Evolutionary conservation across 176 grass and related monocot species (phyloP), one percentile per base, ranked within the genome.

Genomic region (Pontederia paniculata): DNA sequence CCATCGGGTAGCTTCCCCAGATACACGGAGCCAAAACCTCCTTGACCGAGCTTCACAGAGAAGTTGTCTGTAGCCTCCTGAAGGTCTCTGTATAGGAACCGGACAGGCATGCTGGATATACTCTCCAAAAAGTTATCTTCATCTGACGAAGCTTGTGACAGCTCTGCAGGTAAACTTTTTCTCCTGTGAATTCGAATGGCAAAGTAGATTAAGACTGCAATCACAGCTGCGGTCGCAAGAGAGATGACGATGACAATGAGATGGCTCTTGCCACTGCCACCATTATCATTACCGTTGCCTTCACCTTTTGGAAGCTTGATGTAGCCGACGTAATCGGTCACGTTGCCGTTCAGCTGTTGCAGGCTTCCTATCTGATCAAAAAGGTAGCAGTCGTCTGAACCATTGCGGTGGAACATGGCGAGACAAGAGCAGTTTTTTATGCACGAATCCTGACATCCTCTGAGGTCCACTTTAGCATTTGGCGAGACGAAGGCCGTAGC

Each of bases 11-110:
- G 83, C 4, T 64, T 79, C 22, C 93, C 93, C 9, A 88, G 77
- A 59, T 98, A 98, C 17, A 98, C 93, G 9, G 93, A 91, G 46
- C 93, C 93, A 54, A 98, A 98, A 6, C 93, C 93, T 56, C 86
- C 93, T 52, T 91, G 76, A n/a, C 93, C 93, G 23, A 98, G 83
- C 55, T 98, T 98, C 48, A 76, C 21, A 12, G 66, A 81, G 78
- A 98, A 98, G 51, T 88, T 91, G 18, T 73, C 82, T 16, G 93
- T 98, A 8, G 93, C 93, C 31, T 68, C 70, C 57, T 91, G 83
- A 57, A 98, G 86, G 56, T 91, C 83, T 66, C 63, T 88, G 69
- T 84, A 98, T 57, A 71, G 74, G 62, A 88, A 91, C 41, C 93
- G 87, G 45, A 84, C 62, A 8, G 93, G 93, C 53, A 83, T 79